Evolutionary conservation across 306 rosid species (phyloP).

Genomic region (Dryas alaskensis): DNA sequence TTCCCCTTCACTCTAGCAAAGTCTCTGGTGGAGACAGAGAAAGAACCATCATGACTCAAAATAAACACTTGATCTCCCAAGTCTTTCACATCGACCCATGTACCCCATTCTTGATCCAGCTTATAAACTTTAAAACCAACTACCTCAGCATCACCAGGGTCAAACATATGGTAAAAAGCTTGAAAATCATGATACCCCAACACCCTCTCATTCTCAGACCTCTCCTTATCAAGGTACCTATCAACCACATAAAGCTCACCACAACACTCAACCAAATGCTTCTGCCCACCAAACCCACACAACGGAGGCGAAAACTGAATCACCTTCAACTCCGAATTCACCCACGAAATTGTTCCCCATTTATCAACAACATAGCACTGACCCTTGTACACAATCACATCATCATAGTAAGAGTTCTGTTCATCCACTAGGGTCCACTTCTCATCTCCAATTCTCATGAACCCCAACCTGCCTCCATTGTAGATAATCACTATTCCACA

Average conservation of each 20-base stretch:
- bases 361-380: constrained; percentile 34
- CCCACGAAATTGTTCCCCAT: constrained; percentile 35
- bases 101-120: constrained; percentile 41
- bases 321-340: constrained; percentile 28
- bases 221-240: constrained; percentile 6
- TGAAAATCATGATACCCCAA: not conserved
- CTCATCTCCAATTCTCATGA: constrained; percentile 16
- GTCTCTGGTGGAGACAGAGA: constrained; percentile 2
- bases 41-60: constrained; percentile 1
- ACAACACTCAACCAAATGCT: constrained; percentile 36
- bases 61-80: constrained; percentile 21
- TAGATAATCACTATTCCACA: constrained; percentile 12
- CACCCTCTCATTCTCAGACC: not conserved
- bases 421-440: constrained; percentile 17
- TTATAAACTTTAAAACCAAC: constrained; percentile 26
- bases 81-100: constrained; percentile 26
- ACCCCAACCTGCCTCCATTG: constrained; percentile 17
- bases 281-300: constrained; percentile 10
- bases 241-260: constrained; percentile 44
- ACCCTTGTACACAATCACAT: constrained; percentile 30
- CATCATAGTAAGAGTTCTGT: constrained; percentile 23
- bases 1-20: constrained; percentile 9
- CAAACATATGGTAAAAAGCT: not conserved
- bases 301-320: constrained; percentile 32
- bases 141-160: not conserved